Evolutionary conservation across 2,329 filamentous ascomycete species (phyloP), one percentile per base, ranked within the genome.

Genomic region (Talaromyces sp.): DNA sequence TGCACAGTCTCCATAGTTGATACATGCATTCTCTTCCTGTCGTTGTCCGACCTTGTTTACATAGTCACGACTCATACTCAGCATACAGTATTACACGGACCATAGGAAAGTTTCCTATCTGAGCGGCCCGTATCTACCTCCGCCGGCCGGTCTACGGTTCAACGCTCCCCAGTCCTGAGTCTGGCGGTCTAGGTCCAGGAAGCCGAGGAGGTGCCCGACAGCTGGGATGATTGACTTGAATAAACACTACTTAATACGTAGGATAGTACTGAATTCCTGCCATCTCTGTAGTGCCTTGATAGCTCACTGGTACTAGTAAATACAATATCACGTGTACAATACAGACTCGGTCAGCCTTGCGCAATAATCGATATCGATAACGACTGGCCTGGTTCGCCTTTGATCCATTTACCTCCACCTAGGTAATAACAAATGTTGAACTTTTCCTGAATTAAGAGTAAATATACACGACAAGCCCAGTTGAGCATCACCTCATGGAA

Each of bases 361-460:
- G 60, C 47, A 52, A 62, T 62, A 33, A 33, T 54, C 60, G 47
- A 54, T 37, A 37, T 62, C 47, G 45, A 31, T 52, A 41, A 31
- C 31, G 58, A 22, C 31, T 8, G 8, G 25, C 2, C 45, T 17
- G 13, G 22, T 31, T 31, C n/a, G 25, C 15, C 25, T 31, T 31
- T 10, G 13, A 50, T 17, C 22, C 13, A 1, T 31, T 31, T 52
- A 25, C 15, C 22, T 27, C 49, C 31, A 27, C 4, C 27, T 31
- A 31, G 27, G 27, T 6, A 27, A 27, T 31, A 31, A 31, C 5
- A 31, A 7, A 31, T 31, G 7, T 6, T 7, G 7, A 6, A 6
- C 6, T 31, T 31, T 7, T 50, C 13, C 25, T 17, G 47, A 31
- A 1, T 17, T 6, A 31, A 49, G 22, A 27, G 9, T 10, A 49